Base-by-base conservation (phyloP, 352 stramenopile genomes). In the Phytophthora pistaciae region DNA sequence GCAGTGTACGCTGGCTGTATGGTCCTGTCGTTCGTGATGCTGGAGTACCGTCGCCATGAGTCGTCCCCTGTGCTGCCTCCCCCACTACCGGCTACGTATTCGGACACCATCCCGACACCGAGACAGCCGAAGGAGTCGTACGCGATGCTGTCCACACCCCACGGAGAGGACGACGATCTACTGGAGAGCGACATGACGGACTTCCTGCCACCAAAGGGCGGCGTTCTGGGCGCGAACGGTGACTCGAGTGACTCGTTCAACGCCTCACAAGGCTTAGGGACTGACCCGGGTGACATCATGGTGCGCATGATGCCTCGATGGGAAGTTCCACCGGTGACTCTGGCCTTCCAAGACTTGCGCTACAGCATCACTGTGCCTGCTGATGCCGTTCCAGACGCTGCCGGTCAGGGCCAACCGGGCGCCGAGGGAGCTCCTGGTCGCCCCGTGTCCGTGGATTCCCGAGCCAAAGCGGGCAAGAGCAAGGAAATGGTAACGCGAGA, bases 341-440 rank as follows among this genome's bases (percentile, higher is more conserved):
- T 90, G 6, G 79, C 77, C 21, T 87, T 88, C 38, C 68, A 85
- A 64, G 75, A 90, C 58, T 36, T 85, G 27, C 64, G 65, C 9
- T 85, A 85, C 66, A 70, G 66, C 36, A 81, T 78, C 42, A 71
- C 49, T 1, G 65, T 73, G 13, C 66, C 70, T 11, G 64, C 49
- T 36, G 33, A 72, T 64, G 36, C 53, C 68, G 50, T 54, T 54
- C n/a, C 54, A 14, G 61, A 77, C 27, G 16, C 44, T 44, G 21
- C 29, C n/a, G 66, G 44, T 5, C 44, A 52, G n/a, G 42, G 58
- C 42, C 60, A 71, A 56, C 55, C 16, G 65, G 72, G 59, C 23
- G 59, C 38, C 46, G 62, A 77, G 60, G 68, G 68, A 65, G 57
- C 62, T 25, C 65, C 65, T 20, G 57, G 66, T 64, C 50, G 71